A percentile compares a stretch with the other conserved stretches of the same genome.
Conservation (phyloP, 768 basidiomycete species). For the Paxillus rubicundulus region DNA sequence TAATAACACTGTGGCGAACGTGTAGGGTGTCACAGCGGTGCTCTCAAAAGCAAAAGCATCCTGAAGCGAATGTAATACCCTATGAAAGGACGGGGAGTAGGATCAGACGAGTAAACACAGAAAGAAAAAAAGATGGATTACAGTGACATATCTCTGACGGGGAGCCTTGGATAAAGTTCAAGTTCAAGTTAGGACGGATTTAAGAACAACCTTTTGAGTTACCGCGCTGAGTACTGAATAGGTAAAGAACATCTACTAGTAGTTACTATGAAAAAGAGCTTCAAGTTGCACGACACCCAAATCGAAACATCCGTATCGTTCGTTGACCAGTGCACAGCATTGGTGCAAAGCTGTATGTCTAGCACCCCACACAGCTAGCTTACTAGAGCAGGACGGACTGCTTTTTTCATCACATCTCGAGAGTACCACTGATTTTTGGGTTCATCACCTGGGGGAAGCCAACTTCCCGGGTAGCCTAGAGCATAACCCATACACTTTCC, state of each 20-base stretch:
- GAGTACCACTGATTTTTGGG: slow-evolving; percentile 12
- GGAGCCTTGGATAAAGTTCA: slow-evolving; percentile 1
- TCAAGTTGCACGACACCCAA: no score
- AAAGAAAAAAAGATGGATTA: background rate
- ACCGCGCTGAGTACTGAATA: no score
- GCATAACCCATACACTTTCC: slow-evolving; percentile 31
- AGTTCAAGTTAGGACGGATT: no score
- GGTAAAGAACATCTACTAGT: no score
- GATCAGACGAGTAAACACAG: background rate
- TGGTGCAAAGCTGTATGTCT: background rate
- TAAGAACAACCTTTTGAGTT: no score
- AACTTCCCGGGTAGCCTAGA: slow-evolving; percentile 31
- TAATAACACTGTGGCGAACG: slow-evolving; percentile 37
- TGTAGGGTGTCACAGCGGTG: slow-evolving; percentile 19
- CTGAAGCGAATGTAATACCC: slow-evolving; percentile 9
- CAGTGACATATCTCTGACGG: slow-evolving; percentile 13
- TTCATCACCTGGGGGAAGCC: slow-evolving; percentile 11
- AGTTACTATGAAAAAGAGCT: no score
- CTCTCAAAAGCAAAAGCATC: slow-evolving; percentile 15
- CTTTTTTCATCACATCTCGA: slow-evolving; percentile 29
- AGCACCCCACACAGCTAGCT: slow-evolving; percentile 16
- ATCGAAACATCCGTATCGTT: no score
- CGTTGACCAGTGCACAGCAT: background rate
- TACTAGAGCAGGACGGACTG: background rate
- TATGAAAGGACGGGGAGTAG: background rate